phyloP scores from a whole-genome alignment of 306 rosid species.

The Cotoneaster glaucophyllus region DNA sequence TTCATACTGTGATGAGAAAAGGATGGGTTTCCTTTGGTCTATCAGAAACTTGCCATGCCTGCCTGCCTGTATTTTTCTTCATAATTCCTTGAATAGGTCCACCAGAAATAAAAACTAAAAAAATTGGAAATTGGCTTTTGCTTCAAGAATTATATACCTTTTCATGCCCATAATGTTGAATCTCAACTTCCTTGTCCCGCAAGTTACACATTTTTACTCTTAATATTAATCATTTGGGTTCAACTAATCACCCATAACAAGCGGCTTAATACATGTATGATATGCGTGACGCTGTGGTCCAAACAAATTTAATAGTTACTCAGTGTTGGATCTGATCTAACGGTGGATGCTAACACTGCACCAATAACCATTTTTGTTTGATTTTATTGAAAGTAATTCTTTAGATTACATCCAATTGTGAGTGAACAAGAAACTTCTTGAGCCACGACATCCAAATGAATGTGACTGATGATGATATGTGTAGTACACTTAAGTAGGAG shows the following conservation, averaged over 20 bases:
- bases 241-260: background rate
- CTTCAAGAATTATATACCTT: constrained; percentile 5
- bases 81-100: constrained; percentile 16
- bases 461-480: background rate
- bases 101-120: background rate
- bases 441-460: background rate
- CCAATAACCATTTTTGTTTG: background rate
- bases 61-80: constrained; percentile 16
- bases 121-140: background rate
- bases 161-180: background rate
- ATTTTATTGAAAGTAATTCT: too few relatives aligned
- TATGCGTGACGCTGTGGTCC: background rate
- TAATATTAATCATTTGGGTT: background rate
- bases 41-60: constrained; percentile 12
- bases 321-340: background rate
- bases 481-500: background rate
- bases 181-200: background rate
- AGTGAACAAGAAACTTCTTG: background rate
- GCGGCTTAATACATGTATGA: too few relatives aligned
- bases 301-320: too few relatives aligned
- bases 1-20: constrained; percentile 3
- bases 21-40: constrained; percentile 21
- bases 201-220: background rate
- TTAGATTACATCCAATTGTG: too few relatives aligned
- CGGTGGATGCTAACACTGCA: background rate